These are phyloP conservation scores for Lepidium sativum DNA, from an alignment of 345 rosid genomes.

Conservation along the genomic window DNA sequence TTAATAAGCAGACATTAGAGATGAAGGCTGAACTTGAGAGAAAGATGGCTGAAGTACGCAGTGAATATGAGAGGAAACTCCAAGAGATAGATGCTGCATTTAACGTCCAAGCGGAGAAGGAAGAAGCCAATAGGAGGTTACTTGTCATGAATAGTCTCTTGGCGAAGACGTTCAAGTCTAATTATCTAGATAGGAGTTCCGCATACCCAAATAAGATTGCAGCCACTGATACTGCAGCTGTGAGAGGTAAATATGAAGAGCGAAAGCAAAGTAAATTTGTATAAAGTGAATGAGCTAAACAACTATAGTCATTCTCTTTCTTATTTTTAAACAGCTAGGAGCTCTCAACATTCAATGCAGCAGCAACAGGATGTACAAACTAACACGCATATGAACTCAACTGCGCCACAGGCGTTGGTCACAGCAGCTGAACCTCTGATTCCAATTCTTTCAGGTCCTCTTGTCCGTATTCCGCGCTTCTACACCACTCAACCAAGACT, in stretches of 20 bases:
- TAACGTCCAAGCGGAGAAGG: not conserved
- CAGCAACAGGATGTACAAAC: not conserved
- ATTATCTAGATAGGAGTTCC: not conserved
- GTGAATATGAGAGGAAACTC: slow-evolving; percentile 1
- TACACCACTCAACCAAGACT: not conserved
- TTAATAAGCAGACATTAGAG: slow-evolving; percentile 1
- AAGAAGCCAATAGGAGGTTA: not conserved
- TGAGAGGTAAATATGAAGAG: slow-evolving; percentile 12
- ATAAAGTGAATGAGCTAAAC: not conserved
- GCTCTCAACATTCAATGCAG: not conserved
- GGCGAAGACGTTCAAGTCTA: not conserved
- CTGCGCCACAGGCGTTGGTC: not conserved
- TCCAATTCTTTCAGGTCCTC: not conserved
- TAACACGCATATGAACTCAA: not conserved
- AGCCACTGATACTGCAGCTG: not conserved
- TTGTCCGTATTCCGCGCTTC: not conserved
- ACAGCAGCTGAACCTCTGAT: not conserved
- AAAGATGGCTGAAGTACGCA: slow-evolving; percentile 14
- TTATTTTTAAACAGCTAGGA: not conserved
- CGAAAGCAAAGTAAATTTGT: not conserved
- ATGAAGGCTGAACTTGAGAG: slow-evolving; percentile 6
- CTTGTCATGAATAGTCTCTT: slow-evolving; percentile 5
- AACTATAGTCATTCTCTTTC: not conserved
- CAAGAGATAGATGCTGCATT: slow-evolving; percentile 5
- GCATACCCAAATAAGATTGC: not conserved